These are phyloP conservation scores for Kazachstania martiniae DNA, from an alignment of 805 yeast species.

Conservation along the genomic window DNA sequence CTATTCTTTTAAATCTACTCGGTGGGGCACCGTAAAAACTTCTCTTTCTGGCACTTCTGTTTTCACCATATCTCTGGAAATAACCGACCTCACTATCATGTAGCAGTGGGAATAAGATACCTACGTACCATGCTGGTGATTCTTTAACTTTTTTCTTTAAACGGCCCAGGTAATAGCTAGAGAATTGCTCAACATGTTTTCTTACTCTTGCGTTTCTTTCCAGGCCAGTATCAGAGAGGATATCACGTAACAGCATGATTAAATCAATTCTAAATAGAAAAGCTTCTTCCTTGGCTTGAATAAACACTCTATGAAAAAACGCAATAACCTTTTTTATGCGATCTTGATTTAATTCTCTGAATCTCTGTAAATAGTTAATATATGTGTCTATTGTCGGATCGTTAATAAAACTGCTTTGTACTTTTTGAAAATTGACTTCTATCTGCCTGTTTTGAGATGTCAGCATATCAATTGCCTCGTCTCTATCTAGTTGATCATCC, in stretches of 20 bases:
- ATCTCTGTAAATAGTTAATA: constrained; percentile 49
- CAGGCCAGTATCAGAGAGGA: constrained; percentile 43
- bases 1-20: constrained; percentile 16
- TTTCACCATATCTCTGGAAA: constrained; percentile 33
- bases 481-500: constrained; percentile 20
- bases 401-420: constrained; percentile 22
- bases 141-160: constrained; percentile 37
- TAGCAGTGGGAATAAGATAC: constrained; percentile 53
- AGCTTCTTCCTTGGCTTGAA: constrained; percentile 47
- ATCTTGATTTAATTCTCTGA: constrained; percentile 46
- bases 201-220: constrained; percentile 37
- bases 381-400: constrained; percentile 56
- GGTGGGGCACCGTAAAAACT: constrained; percentile 13
- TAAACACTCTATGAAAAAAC: constrained; percentile 62
- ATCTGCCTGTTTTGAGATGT: constrained; percentile 8
- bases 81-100: constrained; percentile 36
- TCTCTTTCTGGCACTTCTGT: constrained; percentile 20
- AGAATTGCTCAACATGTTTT: constrained; percentile 52
- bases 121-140: constrained; percentile 48
- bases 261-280: constrained; percentile 63
- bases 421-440: constrained; percentile 16
- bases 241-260: constrained; percentile 43
- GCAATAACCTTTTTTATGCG: constrained; percentile 55
- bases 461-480: constrained; percentile 23
- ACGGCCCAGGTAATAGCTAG: constrained; percentile 53